Base-by-base conservation (phyloP, 345 rosid species). In the Corymbia maculata region DNA sequence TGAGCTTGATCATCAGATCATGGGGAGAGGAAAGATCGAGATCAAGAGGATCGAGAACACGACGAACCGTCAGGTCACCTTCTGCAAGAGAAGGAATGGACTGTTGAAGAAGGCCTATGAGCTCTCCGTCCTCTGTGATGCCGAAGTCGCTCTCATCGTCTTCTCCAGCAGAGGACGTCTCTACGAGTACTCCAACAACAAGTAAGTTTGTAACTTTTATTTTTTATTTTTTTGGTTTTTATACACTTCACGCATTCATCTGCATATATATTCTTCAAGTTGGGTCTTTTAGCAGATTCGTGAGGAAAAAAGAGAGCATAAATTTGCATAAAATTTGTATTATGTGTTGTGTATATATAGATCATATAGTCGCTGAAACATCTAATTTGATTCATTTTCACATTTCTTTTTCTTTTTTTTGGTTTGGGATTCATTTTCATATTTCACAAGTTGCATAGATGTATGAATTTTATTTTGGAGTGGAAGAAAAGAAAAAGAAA, bases 1-100 rank as follows among this genome's bases (percentile, higher is more conserved):
- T 36, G 26, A 75, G 26, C 26, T 75, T 75, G 82, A 75, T 75
- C 49, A 75, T 75, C 59, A 36, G 32, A 47, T 86, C 85, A 95
- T 97, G 99, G 99, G 99, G 85, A 95, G 99, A 93, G 99, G 99
- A 88, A 97, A 97, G 95, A 97, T 97, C 66, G 99, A 96, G 92
- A 97, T 97, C 92, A 97, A 97, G 94, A 95, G 99, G 95, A 96
- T 97, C 57, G 99, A 97, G 92, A 97, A 97, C 94, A 94, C 99
- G 1, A 97, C 99, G 5, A 97, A 94, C 88, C 95, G 99, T 16
- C 99, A 97, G 89, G 99, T 97, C 61, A 97, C 99, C 14, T 97
- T 97, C 90, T 97, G 99, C 95, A 97, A 97, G 95, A 93, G 98
- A 85, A 96, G 99, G 90, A 97, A 96, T 90, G 99, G 99, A 30